Evolutionary conservation across 306 rosid species (phyloP), one percentile per base, ranked within the genome.

Genomic region (Trifolium fragiferum): DNA sequence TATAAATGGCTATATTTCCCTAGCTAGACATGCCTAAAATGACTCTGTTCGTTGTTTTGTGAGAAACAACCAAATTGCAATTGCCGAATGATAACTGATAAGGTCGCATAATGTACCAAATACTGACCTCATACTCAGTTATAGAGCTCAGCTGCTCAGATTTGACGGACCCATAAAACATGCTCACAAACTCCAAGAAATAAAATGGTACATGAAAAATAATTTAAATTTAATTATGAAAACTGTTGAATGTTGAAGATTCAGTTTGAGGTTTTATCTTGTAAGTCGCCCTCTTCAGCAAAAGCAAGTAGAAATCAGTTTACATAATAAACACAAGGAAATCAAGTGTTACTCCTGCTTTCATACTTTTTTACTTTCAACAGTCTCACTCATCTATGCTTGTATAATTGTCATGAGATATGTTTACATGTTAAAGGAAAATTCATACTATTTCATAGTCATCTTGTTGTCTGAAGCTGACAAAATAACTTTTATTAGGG

Each of bases 241-340:
- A 40, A 9, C 25, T 8, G 51, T 10, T 73, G 47, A 33, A 57
- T 13, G 23, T 67, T 59, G 66, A 49, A 59, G 60, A 7, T 47
- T 67, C 59, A 54, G 69, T 72, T 65, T 64, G 49, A n/a, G 27
- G 15, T 13, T 63, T 72, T 40, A 43, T 65, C 14, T 70, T 16
- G 25, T 78, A 70, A 37, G 49, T 78, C 70, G 16, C 46, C 32
- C 60, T 64, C 50, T 70, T 78, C 65, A 47, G 33, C 40, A 72
- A 61, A 38, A 53, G 32, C 72, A 37, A 25, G 16, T 64, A 43
- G 54, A 43, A 65, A 46, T 59, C 50, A 6, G 10, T 71, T 72
- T 59, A 19, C 21, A 15, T 33, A 0, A 55, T 43, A 65, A 72
- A 32, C 43, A 54, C 69, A 7, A 57, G 54, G 32, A 25, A n/a